A percentile compares a stretch with the other conserved stretches of the same genome.
Conservation (phyloP, 495 filamentous ascomycete species). For the Penicillium antarcticum region DNA sequence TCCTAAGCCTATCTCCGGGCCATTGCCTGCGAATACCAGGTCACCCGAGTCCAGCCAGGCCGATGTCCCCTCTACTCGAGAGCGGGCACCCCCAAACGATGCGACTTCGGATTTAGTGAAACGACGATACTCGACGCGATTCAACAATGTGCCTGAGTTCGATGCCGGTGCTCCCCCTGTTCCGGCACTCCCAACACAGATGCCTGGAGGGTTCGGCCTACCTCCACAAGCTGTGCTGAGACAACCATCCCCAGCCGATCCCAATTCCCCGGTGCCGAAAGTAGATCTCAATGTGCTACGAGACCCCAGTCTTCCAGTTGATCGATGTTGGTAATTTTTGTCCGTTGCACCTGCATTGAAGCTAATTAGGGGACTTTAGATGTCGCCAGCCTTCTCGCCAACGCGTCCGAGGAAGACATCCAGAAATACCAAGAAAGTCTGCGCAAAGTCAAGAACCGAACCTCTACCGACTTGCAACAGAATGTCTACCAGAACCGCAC, state of each 20-base stretch:
- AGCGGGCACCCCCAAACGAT: conserved; percentile 32
- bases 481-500: conserved; percentile 98
- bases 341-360: neutral
- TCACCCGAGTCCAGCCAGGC: conserved; percentile 21
- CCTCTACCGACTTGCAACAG: conserved; percentile 85
- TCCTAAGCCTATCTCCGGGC: conserved; percentile 74
- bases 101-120: conserved; percentile 92
- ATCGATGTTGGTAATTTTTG: conserved; percentile 43
- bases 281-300: conserved; percentile 71
- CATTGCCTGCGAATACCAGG: conserved; percentile 43
- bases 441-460: conserved; percentile 74
- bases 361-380: conserved; percentile 43
- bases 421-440: conserved; percentile 74
- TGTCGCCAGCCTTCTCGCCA: conserved; percentile 73
- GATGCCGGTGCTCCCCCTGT: conserved; percentile 62
- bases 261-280: conserved; percentile 39
- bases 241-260: conserved; percentile 37
- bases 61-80: conserved; percentile 27
- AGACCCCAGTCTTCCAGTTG: conserved; percentile 74
- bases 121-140: conserved; percentile 86
- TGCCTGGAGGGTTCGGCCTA: conserved; percentile 50
- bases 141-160: conserved; percentile 74
- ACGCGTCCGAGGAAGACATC: conserved; percentile 93
- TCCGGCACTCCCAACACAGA: conserved; percentile 49
- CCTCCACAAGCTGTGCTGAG: conserved; percentile 43